These are phyloP conservation scores for Agrocybe praecox DNA, from an alignment of 768 basidiomycete species.

Conservation along the genomic window DNA sequence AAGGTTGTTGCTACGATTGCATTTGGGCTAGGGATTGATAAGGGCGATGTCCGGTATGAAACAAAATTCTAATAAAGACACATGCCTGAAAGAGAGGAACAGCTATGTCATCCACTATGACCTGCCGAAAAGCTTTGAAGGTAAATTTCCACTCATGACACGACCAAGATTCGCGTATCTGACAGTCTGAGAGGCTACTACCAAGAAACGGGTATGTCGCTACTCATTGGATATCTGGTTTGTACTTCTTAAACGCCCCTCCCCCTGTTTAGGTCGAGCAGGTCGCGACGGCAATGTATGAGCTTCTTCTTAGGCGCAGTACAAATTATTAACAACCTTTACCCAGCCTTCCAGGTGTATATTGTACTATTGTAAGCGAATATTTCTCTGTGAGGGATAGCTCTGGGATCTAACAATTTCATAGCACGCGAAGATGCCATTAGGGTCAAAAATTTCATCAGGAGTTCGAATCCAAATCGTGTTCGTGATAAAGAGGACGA, in stretches of 20 bases:
- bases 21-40: slow-evolving; percentile 89
- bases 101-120: slow-evolving; percentile 84
- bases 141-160: slow-evolving; percentile 31
- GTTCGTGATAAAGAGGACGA: slow-evolving; percentile 41
- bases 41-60: slow-evolving; percentile 68
- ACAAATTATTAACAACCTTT: neutral
- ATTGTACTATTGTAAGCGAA: slow-evolving; percentile 73
- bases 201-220: slow-evolving; percentile 73
- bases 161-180: neutral
- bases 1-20: slow-evolving; percentile 82
- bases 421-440: slow-evolving; percentile 77
- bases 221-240: neutral
- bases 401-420: neutral
- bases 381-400: neutral
- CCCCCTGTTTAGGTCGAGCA: slow-evolving; percentile 72
- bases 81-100: neutral
- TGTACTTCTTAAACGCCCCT: neutral
- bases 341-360: slow-evolving; percentile 77
- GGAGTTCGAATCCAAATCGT: slow-evolving; percentile 47
- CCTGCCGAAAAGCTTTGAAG: slow-evolving; percentile 83
- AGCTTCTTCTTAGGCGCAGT: neutral
- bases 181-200: slow-evolving; percentile 62
- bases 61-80: neutral
- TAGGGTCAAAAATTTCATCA: slow-evolving; percentile 55
- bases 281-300: slow-evolving; percentile 76